Evolutionary conservation across 202 grass and related monocot genomes (phyloP), one percentile per base, ranked within the genome.

Genomic region (Brachypodium distachyon): DNA sequence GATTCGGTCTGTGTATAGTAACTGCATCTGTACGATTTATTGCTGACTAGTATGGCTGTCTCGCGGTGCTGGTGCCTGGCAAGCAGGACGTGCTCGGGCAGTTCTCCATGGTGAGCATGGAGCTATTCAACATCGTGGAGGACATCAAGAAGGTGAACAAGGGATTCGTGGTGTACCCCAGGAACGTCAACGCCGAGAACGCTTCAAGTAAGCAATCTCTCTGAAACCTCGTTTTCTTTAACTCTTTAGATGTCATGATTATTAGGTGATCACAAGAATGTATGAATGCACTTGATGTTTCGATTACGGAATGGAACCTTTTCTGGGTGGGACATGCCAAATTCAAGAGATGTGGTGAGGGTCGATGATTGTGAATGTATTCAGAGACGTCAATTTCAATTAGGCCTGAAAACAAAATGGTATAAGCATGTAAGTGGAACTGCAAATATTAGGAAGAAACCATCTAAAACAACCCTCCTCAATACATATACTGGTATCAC

Each of bases 91-190:
- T 92, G 67, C 87, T 98, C n/a, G 95, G 95, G 9, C 91, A 97
- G 59, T 97, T 92, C 53, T 97, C 91, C 14, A 98, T 98, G 95
- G 91, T 94, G 33, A 94, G 84, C 73, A 90, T 98, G 95, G 91
- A 98, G 73, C 91, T 98, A 50, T 94, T 92, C 79, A 94, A 90
- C 54, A 98, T 98, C 16, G 87, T 98, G 51, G 95, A 98, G 81
- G 95, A 98, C 69, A 94, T 98, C 69, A 92, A 98, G 83, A 94
- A 98, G 77, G 95, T 98, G 9, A 94, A 89, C 51, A 98, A 98
- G 85, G 79, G 90, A 23, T 98, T 94, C 70, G 87, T 92, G 0
- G 89, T 98, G 39, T 85, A 92, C 67, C 95, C 95, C 34, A 38
- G 85, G 72, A 98, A 98, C 57, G 91, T 98, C 42, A 97, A 94